These are phyloP conservation scores for Talaromyces nanjingensis DNA, from an alignment of 495 filamentous ascomycete genomes.

Conservation along the genomic window DNA sequence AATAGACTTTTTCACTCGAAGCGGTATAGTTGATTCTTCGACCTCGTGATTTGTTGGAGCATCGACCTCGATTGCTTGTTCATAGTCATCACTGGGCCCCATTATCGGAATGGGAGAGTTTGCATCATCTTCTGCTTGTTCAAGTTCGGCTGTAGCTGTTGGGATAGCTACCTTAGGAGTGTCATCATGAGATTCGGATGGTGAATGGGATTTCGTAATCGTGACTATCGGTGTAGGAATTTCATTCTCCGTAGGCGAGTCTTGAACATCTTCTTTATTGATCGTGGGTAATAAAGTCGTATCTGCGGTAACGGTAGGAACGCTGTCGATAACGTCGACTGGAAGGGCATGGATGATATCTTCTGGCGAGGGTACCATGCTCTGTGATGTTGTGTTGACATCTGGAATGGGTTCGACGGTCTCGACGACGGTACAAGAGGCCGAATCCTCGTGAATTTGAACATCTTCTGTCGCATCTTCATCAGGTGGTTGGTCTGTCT, in stretches of 20 bases:
- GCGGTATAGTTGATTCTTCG: neutral
- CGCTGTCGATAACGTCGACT: neutral
- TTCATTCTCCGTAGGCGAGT: neutral
- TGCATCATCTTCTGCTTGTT: neutral
- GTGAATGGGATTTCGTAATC: neutral
- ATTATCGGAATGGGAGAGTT: neutral
- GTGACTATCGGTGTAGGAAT: neutral
- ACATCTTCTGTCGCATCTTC: neutral
- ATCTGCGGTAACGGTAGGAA: neutral
- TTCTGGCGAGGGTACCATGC: neutral
- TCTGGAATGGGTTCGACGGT: neutral
- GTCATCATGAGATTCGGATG: neutral
- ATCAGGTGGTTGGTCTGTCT: neutral
- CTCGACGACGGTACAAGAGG: neutral
- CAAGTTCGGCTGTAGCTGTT: neutral
- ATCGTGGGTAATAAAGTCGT: neutral
- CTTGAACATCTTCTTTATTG: neutral
- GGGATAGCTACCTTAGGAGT: neutral
- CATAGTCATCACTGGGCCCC: neutral
- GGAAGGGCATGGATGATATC: neutral
- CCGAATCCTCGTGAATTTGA: neutral
- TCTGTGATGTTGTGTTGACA: neutral
- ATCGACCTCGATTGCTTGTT: neutral
- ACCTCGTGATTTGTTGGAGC: neutral
- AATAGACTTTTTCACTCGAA: neutral